phyloP scores from a whole-genome alignment of 2,329 filamentous ascomycete genomes.

The Neophaeococcomyces mojaviensis region DNA sequence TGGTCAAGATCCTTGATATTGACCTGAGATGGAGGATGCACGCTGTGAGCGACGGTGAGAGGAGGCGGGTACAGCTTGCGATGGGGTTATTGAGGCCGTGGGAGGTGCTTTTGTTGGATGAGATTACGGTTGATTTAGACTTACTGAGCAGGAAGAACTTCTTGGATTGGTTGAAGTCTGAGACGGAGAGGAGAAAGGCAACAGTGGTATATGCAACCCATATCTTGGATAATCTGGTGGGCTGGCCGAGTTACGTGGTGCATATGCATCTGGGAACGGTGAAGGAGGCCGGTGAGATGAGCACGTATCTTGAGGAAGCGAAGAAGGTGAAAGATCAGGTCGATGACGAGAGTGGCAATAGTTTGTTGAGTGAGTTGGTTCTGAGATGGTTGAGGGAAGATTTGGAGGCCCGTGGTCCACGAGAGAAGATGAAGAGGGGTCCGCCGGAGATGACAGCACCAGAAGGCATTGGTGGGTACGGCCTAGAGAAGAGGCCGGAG shows the following conservation, averaged over 20 bases:
- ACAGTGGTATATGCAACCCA: slow-evolving; percentile 97
- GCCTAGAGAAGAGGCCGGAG: slow-evolving; percentile 41
- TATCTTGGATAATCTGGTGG: slow-evolving; percentile 87
- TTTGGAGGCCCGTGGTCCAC: slow-evolving; percentile 19
- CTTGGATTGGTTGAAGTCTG: slow-evolving; percentile 72
- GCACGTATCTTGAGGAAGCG: slow-evolving; percentile 52
- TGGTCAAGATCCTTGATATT: slow-evolving; percentile 82
- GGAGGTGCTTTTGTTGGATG: slow-evolving; percentile 83
- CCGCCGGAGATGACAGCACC: slow-evolving; percentile 2
- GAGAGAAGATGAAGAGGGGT: slow-evolving; percentile 25
- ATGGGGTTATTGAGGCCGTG: slow-evolving; percentile 93
- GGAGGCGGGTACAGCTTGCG: slow-evolving; percentile 83
- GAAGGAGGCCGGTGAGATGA: slow-evolving; percentile 74
- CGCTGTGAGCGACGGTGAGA: slow-evolving; percentile 86
- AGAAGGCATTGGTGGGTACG: slow-evolving; percentile 58
- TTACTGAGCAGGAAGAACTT: slow-evolving; percentile 79
- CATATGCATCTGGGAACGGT: slow-evolving; percentile 89
- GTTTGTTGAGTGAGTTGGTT: slow-evolving; percentile 77
- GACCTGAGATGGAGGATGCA: slow-evolving; percentile 93
- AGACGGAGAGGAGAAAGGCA: slow-evolving; percentile 74
- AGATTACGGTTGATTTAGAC: slow-evolving; percentile 95
- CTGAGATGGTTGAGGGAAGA: slow-evolving; percentile 67
- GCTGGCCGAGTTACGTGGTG: slow-evolving; percentile 91
- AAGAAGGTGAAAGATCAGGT: slow-evolving; percentile 35
- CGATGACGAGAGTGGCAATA: slow-evolving; percentile 59